Evolutionary conservation across 83 land plant species (phyloP).

Genomic region (Isoetes engelmannii): DNA sequence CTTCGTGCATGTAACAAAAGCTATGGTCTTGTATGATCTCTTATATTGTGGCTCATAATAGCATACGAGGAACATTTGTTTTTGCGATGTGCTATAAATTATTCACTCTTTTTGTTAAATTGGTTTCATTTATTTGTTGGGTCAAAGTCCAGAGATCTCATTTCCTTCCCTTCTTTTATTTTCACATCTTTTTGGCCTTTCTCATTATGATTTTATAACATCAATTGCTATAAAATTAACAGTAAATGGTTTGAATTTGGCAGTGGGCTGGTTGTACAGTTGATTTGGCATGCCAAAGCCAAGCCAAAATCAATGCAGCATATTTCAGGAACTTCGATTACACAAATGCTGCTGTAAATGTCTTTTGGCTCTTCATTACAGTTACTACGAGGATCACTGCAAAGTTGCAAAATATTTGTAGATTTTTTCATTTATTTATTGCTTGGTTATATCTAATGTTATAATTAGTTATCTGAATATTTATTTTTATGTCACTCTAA

Average conservation of each 20-base stretch:
- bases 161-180: background rate
- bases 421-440: background rate
- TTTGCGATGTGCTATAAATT: too few relatives aligned
- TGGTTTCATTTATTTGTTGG: too few relatives aligned
- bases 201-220: background rate
- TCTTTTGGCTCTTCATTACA: background rate
- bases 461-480: background rate
- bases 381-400: background rate
- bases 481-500: background rate
- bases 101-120: too few relatives aligned
- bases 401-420: background rate
- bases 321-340: constrained; percentile 87
- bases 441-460: background rate
- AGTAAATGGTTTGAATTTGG: constrained; percentile 18
- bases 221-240: background rate
- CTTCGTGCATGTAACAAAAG: too few relatives aligned
- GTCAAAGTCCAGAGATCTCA: background rate
- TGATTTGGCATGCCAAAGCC: constrained; percentile 41
- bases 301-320: constrained; percentile 54
- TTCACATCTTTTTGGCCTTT: background rate
- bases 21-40: too few relatives aligned
- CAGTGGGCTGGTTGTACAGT: constrained; percentile 82
- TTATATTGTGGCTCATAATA: too few relatives aligned
- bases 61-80: too few relatives aligned
- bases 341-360: constrained; percentile 61